Conservation (phyloP, 2,329 filamentous ascomycete genomes). For the Aspergillus aculeatus region DNA sequence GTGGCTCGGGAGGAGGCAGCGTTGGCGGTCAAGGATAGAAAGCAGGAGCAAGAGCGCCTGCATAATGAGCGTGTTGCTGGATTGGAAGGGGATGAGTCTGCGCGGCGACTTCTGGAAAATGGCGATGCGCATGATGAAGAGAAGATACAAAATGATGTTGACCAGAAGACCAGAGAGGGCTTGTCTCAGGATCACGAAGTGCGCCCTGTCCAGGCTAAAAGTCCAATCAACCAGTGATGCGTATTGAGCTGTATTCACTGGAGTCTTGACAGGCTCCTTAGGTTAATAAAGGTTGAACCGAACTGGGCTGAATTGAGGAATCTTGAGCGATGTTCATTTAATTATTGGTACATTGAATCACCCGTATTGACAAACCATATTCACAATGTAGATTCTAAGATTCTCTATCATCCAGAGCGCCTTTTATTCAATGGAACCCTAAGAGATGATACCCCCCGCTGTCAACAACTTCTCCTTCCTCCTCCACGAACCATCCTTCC, state of each 20-base stretch:
- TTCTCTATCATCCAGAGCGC: no score
- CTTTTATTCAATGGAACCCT: no score
- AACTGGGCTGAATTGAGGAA: no score
- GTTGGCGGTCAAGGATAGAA: conserved; percentile 38
- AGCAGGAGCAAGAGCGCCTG: conserved; percentile 38
- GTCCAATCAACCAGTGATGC: neutral
- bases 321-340: no score
- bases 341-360: no score
- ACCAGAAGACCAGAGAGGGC: conserved; percentile 29
- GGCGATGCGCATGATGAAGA: conserved; percentile 6
- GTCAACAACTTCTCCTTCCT: no score
- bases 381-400: no score
- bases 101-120: conserved; percentile 15
- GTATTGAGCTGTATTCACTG: neutral
- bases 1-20: conserved; percentile 45
- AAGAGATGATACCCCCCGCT: no score
- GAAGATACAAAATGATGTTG: conserved; percentile 28
- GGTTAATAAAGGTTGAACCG: no score
- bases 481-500: no score
- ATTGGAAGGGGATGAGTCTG: conserved; percentile 19
- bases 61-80: conserved; percentile 32
- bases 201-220: neutral
- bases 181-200: neutral
- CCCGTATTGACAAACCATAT: no score
- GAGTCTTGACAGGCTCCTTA: no score